Base-by-base conservation (phyloP, 257 asterid species). In the Nicotiana knightiana region DNA sequence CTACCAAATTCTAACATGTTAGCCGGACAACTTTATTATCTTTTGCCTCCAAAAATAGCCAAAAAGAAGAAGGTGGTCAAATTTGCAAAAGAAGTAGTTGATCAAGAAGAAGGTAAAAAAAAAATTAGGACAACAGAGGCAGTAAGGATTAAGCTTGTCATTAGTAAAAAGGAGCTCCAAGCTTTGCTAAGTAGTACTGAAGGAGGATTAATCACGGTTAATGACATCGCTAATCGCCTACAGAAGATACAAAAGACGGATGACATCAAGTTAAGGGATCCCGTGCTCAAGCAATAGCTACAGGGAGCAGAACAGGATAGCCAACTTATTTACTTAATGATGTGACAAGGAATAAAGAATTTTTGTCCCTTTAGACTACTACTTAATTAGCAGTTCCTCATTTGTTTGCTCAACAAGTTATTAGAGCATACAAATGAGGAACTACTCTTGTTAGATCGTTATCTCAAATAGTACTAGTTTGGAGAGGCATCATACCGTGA, bases 101-200 rank as follows among this genome's bases (percentile, higher is more conserved):
- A 91, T 7, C 86, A 86, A 7, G 85, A 67, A 46, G 88, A 89
- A 32, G 89, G 63, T 53, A 83, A 68, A n/a, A n/a, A 4, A n/a
- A 58, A 70, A 68, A 30, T 67, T 89, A 83, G 78, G 48, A 39
- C 48, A 43, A 64, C 82, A 46, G 91, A 89, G 33, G 92, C 87
- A 3, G 86, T 91, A 86, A 89, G 97, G 86, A 89, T 94, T 77
- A 94, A 94, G 93, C 82, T 94, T 35, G 85, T 94, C 64, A 90
- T 94, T 86, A 87, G 90, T 39, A 94, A 91, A 88, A 87, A 91
- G 78, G 93, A 93, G 83, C 89, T 93, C 83, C 90, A 87, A 85
- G 93, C 86, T n/a, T 88, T 94, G 80, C 73, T 93, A 9, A 83
- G 67, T 79, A 89, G 13, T 39, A 71, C 6, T 71, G 79, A 73